Evolutionary conservation across 306 rosid genomes (phyloP).

Genomic region (Vicia villosa): DNA sequence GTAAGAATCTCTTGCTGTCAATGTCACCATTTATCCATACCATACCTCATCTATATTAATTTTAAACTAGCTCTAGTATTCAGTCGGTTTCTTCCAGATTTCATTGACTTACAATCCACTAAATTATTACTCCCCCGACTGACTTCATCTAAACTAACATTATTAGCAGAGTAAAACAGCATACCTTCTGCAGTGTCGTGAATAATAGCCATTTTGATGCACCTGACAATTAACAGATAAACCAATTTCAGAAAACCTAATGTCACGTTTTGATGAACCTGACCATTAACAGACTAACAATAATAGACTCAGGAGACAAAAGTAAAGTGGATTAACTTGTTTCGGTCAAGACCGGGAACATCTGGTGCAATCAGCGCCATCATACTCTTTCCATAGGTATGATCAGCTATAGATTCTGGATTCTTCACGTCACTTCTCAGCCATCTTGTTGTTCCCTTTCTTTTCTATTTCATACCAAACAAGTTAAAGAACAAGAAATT

Average conservation of each 20-base stretch:
- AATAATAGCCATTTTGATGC: constrained; percentile 87
- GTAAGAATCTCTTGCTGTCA: background rate
- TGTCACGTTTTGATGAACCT: background rate
- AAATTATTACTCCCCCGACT: background rate
- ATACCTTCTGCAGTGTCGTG: constrained; percentile 93
- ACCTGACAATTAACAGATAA: constrained; percentile 53
- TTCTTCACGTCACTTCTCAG: constrained; percentile 54
- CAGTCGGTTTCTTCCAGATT: constrained; percentile 16
- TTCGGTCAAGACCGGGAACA: constrained; percentile 69
- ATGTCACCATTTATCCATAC: background rate
- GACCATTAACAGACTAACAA: background rate
- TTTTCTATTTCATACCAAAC: constrained; percentile 51
- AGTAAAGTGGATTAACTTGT: constrained; percentile 1
- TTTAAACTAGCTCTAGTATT: background rate
- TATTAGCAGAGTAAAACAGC: background rate
- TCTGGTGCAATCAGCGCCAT: constrained; percentile 88
- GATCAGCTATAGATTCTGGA: constrained; percentile 92
- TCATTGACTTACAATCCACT: background rate
- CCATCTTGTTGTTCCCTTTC: constrained; percentile 92
- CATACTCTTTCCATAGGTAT: constrained; percentile 88
- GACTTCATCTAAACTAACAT: background rate
- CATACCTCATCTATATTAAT: background rate
- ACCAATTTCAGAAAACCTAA: background rate
- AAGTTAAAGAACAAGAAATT: constrained; percentile 1
- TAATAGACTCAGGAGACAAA: background rate